A percentile compares a stretch with the other conserved stretches of the same genome.
phyloP scores from a whole-genome alignment of 2,329 filamentous ascomycete genomes.

The Aspergillus sp. region DNA sequence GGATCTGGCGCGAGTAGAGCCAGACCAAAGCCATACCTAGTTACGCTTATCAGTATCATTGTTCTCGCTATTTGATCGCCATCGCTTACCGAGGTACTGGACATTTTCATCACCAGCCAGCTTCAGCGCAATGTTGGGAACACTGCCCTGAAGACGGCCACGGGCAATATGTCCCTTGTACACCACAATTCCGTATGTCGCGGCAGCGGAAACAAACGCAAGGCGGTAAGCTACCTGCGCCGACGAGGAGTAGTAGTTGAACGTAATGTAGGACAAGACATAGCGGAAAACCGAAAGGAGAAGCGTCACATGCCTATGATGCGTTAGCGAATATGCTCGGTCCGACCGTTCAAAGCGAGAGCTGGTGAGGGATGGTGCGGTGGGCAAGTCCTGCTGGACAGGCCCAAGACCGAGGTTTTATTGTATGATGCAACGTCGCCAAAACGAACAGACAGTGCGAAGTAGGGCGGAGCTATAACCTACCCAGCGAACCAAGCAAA shows the following conservation, averaged over 20 bases:
- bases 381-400: not conserved
- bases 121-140: constrained; percentile 64
- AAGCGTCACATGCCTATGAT: constrained; percentile 75
- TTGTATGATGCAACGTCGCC: not conserved
- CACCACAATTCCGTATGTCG: constrained; percentile 96
- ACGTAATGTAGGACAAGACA: constrained; percentile 78
- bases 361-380: constrained; percentile 6
- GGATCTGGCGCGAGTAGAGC: constrained; percentile 88
- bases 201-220: constrained; percentile 84
- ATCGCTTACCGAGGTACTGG: constrained; percentile 82
- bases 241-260: constrained; percentile 79
- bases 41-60: constrained; percentile 7
- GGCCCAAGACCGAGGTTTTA: not conserved
- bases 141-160: constrained; percentile 69
- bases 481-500: constrained; percentile 81
- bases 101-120: constrained; percentile 91
- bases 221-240: constrained; percentile 85
- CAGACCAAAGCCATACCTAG: constrained; percentile 90
- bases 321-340: constrained; percentile 25
- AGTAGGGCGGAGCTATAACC: constrained; percentile 42
- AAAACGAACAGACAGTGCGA: not conserved
- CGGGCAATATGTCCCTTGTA: constrained; percentile 95
- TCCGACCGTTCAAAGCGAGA: constrained; percentile 5
- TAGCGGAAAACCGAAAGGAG: constrained; percentile 84
- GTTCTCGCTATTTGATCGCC: not conserved